Evolutionary conservation across 108 stramenopile species (phyloP).

Genomic region (Conticribra weissflogii): DNA sequence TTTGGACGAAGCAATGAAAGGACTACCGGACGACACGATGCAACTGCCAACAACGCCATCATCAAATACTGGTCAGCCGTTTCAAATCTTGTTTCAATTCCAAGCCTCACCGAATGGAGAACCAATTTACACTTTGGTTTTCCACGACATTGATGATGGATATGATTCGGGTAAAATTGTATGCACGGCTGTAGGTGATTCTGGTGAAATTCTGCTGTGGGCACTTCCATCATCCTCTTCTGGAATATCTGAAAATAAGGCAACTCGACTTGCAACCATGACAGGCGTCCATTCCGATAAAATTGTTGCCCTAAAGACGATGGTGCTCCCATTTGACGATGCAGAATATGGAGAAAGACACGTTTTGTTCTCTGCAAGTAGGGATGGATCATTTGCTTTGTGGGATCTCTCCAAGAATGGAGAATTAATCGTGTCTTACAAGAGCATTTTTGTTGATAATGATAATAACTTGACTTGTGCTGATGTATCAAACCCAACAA

Average conservation of each 20-base stretch:
- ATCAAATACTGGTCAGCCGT: conserved; percentile 38
- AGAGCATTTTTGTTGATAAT: conserved; percentile 17
- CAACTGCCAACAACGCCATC: conserved; percentile 5
- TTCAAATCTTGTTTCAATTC: conserved; percentile 46
- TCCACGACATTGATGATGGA: conserved; percentile 33
- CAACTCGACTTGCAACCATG: conserved; percentile 15
- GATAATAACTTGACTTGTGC: conserved; percentile 36
- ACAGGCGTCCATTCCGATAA: conserved; percentile 41
- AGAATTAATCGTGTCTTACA: conserved; percentile 47
- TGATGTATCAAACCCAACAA: conserved; percentile 54
- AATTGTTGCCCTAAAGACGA: conserved; percentile 45
- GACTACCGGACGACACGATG: not conserved
- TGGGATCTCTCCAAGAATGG: conserved; percentile 56
- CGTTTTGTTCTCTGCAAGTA: conserved; percentile 55
- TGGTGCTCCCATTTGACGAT: conserved; percentile 27
- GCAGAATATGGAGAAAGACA: conserved; percentile 29
- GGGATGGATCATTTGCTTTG: conserved; percentile 59
- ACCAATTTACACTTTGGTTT: conserved; percentile 31
- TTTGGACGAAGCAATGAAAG: conserved; percentile 1
- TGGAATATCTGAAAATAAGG: not conserved
- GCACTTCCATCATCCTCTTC: conserved; percentile 8
- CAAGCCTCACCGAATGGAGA: conserved; percentile 41
- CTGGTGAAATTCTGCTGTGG: conserved; percentile 45
- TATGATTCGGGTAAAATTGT: conserved; percentile 21
- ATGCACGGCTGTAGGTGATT: conserved; percentile 35